These are phyloP conservation scores for Coemansia sp. DNA, from an alignment of 192 early-diverging fungal species.

Conservation along the genomic window DNA sequence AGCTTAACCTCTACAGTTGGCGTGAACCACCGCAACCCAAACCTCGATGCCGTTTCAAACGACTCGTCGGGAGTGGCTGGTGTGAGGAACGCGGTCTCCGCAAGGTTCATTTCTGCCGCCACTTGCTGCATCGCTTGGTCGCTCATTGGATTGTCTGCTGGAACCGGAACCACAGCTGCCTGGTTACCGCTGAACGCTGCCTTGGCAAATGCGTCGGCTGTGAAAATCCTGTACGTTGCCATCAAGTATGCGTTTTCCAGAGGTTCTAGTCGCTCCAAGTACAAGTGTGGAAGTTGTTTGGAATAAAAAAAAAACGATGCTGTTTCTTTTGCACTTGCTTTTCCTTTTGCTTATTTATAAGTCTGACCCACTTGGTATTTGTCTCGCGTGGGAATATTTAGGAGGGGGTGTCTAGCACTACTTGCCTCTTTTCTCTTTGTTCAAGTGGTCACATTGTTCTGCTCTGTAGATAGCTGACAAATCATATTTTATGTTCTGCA, in stretches of 20 bases:
- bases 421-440: too few species aligned
- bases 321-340: too few species aligned
- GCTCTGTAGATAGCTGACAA: too few species aligned
- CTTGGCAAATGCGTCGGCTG: constrained; percentile 39
- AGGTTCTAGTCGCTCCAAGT: too few species aligned
- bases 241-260: neutral
- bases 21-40: constrained; percentile 53
- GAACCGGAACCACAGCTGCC: constrained; percentile 38
- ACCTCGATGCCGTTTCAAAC: constrained; percentile 13
- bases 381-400: too few species aligned
- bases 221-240: constrained; percentile 23
- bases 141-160: constrained; percentile 14
- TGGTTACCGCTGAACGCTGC: constrained; percentile 47
- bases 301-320: too few species aligned
- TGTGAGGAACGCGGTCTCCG: constrained; percentile 55
- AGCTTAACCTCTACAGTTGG: constrained; percentile 43
- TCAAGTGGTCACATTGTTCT: too few species aligned
- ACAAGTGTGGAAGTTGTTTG: too few species aligned
- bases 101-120: constrained; percentile 50
- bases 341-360: too few species aligned
- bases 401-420: too few species aligned
- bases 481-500: too few species aligned
- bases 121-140: constrained; percentile 21
- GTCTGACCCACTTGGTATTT: too few species aligned
- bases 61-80: constrained; percentile 5